Percentiles rank a stretch among this genome's conserved stretches.
phyloP scores from a whole-genome alignment of 2,329 filamentous ascomycete species.

The Apiospora hydei region DNA sequence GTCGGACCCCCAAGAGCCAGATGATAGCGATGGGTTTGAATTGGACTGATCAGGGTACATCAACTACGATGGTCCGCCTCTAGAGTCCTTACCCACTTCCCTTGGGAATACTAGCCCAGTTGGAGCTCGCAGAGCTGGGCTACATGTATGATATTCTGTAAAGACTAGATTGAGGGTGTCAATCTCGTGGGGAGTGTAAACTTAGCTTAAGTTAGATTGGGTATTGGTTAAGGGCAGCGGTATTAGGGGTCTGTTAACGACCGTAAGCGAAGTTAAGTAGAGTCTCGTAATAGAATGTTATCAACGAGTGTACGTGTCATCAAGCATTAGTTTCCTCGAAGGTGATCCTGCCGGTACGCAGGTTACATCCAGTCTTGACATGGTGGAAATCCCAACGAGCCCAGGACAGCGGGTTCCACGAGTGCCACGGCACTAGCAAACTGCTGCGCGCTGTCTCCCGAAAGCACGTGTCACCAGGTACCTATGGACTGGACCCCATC shows the following conservation, averaged over 20 bases:
- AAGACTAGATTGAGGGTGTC: neutral
- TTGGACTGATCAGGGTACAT: neutral
- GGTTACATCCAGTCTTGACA: neutral
- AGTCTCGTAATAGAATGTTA: neutral
- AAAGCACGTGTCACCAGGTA: neutral
- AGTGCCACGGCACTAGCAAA: neutral
- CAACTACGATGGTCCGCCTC: neutral
- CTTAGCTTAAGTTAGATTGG: slow-evolving; percentile 2
- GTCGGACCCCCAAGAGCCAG: neutral
- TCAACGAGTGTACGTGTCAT: neutral
- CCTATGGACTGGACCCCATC: neutral
- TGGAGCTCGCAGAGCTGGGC: neutral
- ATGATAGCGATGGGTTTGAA: neutral
- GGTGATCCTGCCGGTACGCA: neutral
- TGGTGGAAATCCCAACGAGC: neutral
- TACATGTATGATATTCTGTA: neutral
- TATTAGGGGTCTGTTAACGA: neutral
- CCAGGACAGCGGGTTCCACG: neutral
- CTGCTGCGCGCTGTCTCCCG: neutral
- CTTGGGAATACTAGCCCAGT: neutral
- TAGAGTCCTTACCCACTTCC: neutral
- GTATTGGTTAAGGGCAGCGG: neutral
- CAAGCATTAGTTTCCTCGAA: no score
- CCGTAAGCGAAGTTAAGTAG: neutral
- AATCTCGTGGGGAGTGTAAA: neutral